Base-by-base conservation (phyloP, 179 eudicot species). In the Pouteria campechiana region DNA sequence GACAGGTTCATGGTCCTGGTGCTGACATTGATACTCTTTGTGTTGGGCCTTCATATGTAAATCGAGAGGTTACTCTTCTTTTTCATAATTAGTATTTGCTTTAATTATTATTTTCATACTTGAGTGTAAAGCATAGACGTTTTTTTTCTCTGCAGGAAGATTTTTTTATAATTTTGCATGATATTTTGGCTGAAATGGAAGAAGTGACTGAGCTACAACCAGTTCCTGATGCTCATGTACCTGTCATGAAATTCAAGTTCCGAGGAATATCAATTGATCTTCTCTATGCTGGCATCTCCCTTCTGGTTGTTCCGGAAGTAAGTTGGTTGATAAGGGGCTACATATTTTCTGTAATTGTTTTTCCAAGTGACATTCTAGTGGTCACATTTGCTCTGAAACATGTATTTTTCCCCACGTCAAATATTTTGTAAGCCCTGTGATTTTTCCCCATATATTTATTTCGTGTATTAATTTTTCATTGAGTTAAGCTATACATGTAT, bases 211-310 rank as follows among this genome's bases (percentile, higher is more conserved):
- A 88, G 58, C 64, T 88, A 19, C 97, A 88, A 47, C 92, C 97
- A 18, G 67, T 88, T 55, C 92, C 94, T 9, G 84, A 81, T 68
- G 97, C 97, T 43, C 94, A 88, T 69, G 94, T 88, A 7, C 97
- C 97, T 34, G 92, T 88, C 33, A 83, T 88, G 94, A 88, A 67
- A 69, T 81, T 88, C 44, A 88, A 88, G 59, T 72, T 83, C 41
- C 66, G 77, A 37, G 94, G 94, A 19, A 69, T 87, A 46, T 72
- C 84, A 40, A 69, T 87, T 61, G 96, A 87, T 80, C 92, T 83
- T 44, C 72, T 87, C 13, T 83, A 83, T 64, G 94, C 96, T 17
- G 77, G 94, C 54, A 63, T 77, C 31, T 70, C 90, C n/a, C 49
- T 54, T 36, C 61, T 79, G 72, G 80, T 88, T 20, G 80, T 88